Base-by-base conservation (phyloP, 352 stramenopile genomes). In the Phytophthora podocarpi region DNA sequence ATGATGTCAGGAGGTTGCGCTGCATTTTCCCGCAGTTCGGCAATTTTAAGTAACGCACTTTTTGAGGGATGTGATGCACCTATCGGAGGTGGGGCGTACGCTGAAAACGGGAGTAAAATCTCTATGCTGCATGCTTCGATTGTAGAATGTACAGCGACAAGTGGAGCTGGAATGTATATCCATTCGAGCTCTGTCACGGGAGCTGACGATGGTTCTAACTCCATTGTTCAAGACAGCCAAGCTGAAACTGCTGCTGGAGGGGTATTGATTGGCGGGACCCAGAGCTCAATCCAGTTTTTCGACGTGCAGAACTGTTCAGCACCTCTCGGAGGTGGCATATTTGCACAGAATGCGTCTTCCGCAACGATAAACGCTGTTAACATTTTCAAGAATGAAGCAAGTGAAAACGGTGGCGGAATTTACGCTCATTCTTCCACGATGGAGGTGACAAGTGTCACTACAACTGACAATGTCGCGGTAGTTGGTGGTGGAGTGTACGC, bases 101-200 rank as follows among this genome's bases (percentile, higher is more conserved):
- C 63, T 21, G 26, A 18, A 2, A 21, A 21, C 0, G 12, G 20
- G 20, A 80, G 72, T 39, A 57, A 59, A 10, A 2, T 82, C 21
- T 37, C 39, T n/a, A 24, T 78, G 7, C 2, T 47, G 0, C 13
- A 58, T 12, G 21, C 32, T 3, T 35, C 16, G 5, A 40, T 84
- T 23, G 20, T 0, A 23, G 40, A 23, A 1, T 70, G 63, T 21
- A 49, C 13, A 4, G 70, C 61, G n/a, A 13, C 27, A 21, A 70
- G 42, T 26, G 75, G 72, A 10, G 68, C 43, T 30, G 75, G 59
- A 2, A 52, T 78, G n/a, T 78, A 67, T 27, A 54, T 80, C 8
- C 45, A 76, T 26, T 43, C 54, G 1, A 84, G 75, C 15, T 46
- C 45, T 16, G 4, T 80, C 3, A 21, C 46, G 12, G 65, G 63